phyloP scores from a whole-genome alignment of 257 asterid species.

The Solanum pimpinellifolium region DNA sequence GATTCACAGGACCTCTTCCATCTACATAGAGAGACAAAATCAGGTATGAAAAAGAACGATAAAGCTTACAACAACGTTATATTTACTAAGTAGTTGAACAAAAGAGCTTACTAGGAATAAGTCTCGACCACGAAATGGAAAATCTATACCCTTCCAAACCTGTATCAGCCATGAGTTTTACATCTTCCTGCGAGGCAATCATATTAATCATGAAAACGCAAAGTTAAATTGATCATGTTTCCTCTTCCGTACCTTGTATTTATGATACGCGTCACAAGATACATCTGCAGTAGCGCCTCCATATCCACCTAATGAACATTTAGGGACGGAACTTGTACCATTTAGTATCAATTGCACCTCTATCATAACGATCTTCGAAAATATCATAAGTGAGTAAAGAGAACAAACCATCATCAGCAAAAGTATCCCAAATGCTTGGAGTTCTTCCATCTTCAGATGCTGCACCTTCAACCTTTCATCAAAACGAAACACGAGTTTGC shows the following conservation, averaged over 20 bases:
- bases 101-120: constrained; percentile 12
- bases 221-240: not conserved
- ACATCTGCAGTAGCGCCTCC: constrained; percentile 13
- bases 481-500: not conserved
- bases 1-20: constrained; percentile 18
- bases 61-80: not conserved
- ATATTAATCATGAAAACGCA: not conserved
- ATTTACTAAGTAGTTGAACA: not conserved
- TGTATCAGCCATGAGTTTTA: constrained; percentile 4
- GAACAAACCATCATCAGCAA: constrained; percentile 25
- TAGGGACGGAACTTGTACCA: not conserved
- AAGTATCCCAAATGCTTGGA: constrained; percentile 41
- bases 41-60: not conserved
- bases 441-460: constrained; percentile 37
- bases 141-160: constrained; percentile 9
- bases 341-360: not conserved
- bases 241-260: constrained; percentile 10
- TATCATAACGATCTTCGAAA: not conserved
- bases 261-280: constrained; percentile 24
- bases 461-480: constrained; percentile 27
- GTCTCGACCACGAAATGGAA: constrained; percentile 28
- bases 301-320: not conserved
- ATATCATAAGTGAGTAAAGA: not conserved
- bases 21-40: not conserved
- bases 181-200: constrained; percentile 15